Conservation (phyloP, 192 early-diverging fungal species). For the Backusella mclennaniae region DNA sequence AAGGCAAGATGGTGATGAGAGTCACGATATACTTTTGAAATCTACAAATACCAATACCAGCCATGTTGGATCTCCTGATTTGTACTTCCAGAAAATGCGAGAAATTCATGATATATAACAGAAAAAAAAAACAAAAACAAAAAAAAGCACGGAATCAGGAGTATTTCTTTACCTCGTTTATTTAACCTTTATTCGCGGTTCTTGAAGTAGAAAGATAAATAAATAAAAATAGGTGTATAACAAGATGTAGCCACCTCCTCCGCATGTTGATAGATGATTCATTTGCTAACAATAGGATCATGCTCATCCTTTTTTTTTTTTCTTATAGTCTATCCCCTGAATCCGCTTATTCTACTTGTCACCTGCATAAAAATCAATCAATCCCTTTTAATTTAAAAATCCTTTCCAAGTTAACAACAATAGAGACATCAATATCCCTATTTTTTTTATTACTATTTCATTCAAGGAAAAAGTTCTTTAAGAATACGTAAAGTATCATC, state of each 20-base stretch:
- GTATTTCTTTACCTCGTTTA: background rate
- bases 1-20: background rate
- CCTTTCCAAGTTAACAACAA: background rate
- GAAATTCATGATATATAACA: background rate
- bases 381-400: too few relatives aligned
- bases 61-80: background rate
- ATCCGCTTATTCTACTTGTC: background rate
- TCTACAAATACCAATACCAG: background rate
- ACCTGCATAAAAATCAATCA: too few relatives aligned
- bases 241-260: background rate
- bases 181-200: background rate
- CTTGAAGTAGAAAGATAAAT: background rate
- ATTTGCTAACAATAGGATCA: too few relatives aligned
- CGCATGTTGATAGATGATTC: background rate
- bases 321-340: background rate
- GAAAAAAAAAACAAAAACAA: background rate
- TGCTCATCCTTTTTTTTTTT: too few relatives aligned
- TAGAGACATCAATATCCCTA: background rate
- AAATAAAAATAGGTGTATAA: background rate
- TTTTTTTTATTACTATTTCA: background rate
- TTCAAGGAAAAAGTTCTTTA: slow-evolving; percentile 68
- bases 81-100: background rate
- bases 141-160: background rate
- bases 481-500: slow-evolving; percentile 79
- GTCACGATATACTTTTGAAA: background rate